Evolutionary conservation across 164 flowering plant species (phyloP).

Genomic region (Aristolochia fimbriata): DNA sequence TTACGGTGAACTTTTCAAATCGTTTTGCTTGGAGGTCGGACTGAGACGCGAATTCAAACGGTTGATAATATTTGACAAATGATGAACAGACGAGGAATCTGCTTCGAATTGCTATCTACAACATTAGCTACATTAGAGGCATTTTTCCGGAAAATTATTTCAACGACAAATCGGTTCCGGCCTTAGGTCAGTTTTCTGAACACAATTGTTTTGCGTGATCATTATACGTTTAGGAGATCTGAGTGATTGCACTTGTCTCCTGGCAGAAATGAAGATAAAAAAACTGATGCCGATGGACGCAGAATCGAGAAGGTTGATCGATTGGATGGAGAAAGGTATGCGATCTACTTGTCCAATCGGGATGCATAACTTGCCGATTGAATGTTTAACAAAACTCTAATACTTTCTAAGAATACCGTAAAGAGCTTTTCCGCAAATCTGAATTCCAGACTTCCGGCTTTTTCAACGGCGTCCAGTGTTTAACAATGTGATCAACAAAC

Average conservation of each 20-base stretch:
- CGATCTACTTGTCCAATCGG: background rate
- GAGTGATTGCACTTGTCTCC: background rate
- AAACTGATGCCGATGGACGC: slow-evolving; percentile 91
- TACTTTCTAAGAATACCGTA: too few species aligned
- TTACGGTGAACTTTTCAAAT: too few species aligned
- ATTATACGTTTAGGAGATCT: background rate
- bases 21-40: too few species aligned
- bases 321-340: slow-evolving; percentile 96
- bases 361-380: too few species aligned
- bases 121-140: slow-evolving; percentile 92
- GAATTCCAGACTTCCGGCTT: too few species aligned
- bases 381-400: too few species aligned
- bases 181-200: slow-evolving; percentile 41
- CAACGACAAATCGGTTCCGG: slow-evolving; percentile 89
- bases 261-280: slow-evolving; percentile 87
- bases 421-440: too few species aligned
- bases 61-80: too few species aligned
- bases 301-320: slow-evolving; percentile 84
- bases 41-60: too few species aligned
- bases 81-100: slow-evolving; percentile 69
- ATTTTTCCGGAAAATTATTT: slow-evolving; percentile 91
- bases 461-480: too few species aligned
- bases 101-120: slow-evolving; percentile 90
- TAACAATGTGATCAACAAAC: too few species aligned
- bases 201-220: background rate